phyloP scores from a whole-genome alignment of 73 alveolate species.

The Stentor roeselii region DNA sequence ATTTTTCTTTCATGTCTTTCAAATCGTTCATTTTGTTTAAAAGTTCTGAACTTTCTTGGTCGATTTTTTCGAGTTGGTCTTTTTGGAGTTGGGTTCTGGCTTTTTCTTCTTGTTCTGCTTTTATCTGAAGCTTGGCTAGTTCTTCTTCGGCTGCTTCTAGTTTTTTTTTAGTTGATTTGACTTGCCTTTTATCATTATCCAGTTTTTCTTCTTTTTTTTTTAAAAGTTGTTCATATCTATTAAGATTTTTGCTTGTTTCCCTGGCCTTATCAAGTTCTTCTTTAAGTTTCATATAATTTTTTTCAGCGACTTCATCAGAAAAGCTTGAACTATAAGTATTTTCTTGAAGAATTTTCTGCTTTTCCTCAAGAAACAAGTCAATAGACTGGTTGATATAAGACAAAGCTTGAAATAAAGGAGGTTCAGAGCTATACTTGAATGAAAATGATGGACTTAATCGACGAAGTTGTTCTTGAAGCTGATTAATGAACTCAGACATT shows the following conservation, averaged over 20 bases:
- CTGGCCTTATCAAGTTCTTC: background rate
- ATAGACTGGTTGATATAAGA: background rate
- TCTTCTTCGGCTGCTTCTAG: background rate
- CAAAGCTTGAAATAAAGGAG: background rate
- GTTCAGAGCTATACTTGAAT: background rate
- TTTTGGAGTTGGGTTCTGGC: background rate
- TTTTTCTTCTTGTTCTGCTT: background rate
- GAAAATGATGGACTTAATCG: background rate
- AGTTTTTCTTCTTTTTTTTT: background rate
- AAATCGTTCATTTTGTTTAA: background rate
- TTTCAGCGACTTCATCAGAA: background rate
- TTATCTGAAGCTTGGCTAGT: background rate
- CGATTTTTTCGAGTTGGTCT: background rate
- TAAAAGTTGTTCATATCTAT: background rate
- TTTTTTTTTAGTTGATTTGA: too few species aligned
- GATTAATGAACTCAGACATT: background rate
- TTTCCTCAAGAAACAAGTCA: background rate
- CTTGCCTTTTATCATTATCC: background rate
- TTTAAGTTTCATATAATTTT: too few species aligned
- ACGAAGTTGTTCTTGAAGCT: background rate
- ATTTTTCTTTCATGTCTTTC: background rate
- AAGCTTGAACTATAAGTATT: background rate
- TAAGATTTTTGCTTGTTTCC: background rate
- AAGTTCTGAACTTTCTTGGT: background rate
- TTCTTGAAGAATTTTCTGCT: too few species aligned